Evolutionary conservation across 352 stramenopile genomes (phyloP), one percentile per base, ranked within the genome.

Genomic region (Phytopythium sindhum): DNA sequence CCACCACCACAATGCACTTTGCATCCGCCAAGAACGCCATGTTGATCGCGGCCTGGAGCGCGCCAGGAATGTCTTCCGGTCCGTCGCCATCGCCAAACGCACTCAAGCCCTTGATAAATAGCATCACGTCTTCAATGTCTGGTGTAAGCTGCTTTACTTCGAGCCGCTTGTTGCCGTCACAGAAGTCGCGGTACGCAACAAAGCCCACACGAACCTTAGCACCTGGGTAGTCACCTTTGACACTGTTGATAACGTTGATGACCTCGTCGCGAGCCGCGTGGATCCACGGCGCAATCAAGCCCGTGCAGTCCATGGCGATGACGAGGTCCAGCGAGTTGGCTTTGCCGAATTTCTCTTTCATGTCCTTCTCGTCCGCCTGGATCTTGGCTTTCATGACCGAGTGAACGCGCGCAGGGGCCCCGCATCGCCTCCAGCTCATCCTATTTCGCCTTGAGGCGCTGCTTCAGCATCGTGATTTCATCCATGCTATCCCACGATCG

Each of bases 221-320:
- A 0, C 51, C 50, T 0, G 51, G 53, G 35, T 85, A 69, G 0
- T 73, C 62, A 1, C 11, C 19, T 39, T 72, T 69, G 28, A 79
- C 61, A 12, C 59, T 70, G 33, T 62, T 52, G 41, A 85, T 80
- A 47, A 82, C 78, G 5, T 55, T 58, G 10, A 69, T 26, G 7
- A 80, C 65, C 0, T 71, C 60, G n/a, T 48, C 24, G 41, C 78
- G 73, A 23, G 75, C 73, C 26, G 67, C 6, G 1, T 48, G 2
- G 35, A 82, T 85, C 69, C 68, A 85, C 12, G 47, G 51, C 23
- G 5, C 8, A 73, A 81, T 82, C 11, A 73, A 85, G 0, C 15
- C 29, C 19, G 76, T 85, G 48, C 73, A 85, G 47, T 82, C 76
- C 73, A 85, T 80, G 2, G 69, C 71, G 21, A 81, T 71, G 37